Conservation (phyloP, 2,329 filamentous ascomycete genomes). For the Cladosporium phlei region DNA sequence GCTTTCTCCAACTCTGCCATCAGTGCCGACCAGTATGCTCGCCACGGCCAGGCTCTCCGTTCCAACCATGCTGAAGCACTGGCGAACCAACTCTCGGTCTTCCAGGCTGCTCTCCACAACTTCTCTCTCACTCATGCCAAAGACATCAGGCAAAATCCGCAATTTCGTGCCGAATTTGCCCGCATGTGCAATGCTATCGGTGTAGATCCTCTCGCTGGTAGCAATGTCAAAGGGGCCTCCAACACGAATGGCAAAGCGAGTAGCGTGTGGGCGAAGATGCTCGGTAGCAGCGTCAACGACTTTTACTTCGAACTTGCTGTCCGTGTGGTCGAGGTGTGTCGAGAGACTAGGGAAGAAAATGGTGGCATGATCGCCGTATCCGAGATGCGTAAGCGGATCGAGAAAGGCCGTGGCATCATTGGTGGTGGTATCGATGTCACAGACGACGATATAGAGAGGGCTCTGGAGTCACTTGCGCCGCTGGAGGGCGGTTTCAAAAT, state of each 20-base stretch:
- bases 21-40: constrained; percentile 82
- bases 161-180: constrained; percentile 93
- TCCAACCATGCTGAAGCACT: constrained; percentile 78
- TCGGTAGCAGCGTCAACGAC: constrained; percentile 89
- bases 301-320: constrained; percentile 98
- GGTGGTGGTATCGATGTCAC: constrained; percentile 72
- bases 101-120: constrained; percentile 90
- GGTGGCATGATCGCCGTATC: constrained; percentile 82
- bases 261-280: constrained; percentile 86
- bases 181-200: constrained; percentile 98
- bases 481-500: constrained; percentile 85
- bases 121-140: constrained; percentile 92
- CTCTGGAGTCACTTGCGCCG: constrained; percentile 80
- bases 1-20: constrained; percentile 83
- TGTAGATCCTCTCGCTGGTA: constrained; percentile 77
- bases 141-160: constrained; percentile 91
- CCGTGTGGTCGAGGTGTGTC: constrained; percentile 88
- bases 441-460: constrained; percentile 87
- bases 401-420: constrained; percentile 68
- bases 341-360: constrained; percentile 81
- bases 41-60: constrained; percentile 82
- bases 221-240: constrained; percentile 32
- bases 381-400: constrained; percentile 73
- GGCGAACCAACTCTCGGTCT: constrained; percentile 89
- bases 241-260: constrained; percentile 47